Evolutionary conservation across 495 filamentous ascomycete genomes (phyloP), one percentile per base, ranked within the genome.

Genomic region (Neurospora discreta): DNA sequence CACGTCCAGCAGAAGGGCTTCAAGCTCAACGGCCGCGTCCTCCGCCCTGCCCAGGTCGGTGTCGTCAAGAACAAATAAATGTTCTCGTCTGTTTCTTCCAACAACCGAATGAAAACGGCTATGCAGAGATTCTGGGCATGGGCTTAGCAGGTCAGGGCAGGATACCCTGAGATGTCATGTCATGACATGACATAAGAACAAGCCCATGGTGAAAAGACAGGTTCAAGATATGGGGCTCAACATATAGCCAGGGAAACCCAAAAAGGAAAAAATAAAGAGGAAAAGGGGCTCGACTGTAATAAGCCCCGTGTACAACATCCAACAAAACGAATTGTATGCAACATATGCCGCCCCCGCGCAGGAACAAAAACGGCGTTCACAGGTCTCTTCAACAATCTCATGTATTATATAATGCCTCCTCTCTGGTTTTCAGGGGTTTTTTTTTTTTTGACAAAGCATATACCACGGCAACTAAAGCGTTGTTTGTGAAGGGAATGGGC

Each of bases 1-100:
- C 89, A 91, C 80, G 92, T 91, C 39, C 94, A 97, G 87, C 92
- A 92, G 85, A 98, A 97, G 86, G 95, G 95, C 52, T 99, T 95
- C 83, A 85, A 86, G 76, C 85, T 98, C 69, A 98, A 99, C 80
- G 95, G 95, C 72, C 85, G 95, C 75, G 86, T 97, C 68, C 82
- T 99, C 73, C 88, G 95, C 84, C 91, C 95, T 73, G 93, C 95
- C 74, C 97, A 98, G 87, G 95, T 98, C 70, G 95, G 95, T 75
- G 92, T 98, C 71, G 95, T 96, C 71, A 88, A 87, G 83, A 86
- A 84, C 79, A 77, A 80, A 75, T 85, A 81, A 75, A 71, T 68
- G 43, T 36, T 43, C 39, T 18, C 7, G 13, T n/a, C 52, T 23
- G 52, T 60, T 60, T 60, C 23, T 30, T 60, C 13, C 52, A 23